Conservation (phyloP, 305 asterid species). For the Solanum aculeatissimum region DNA sequence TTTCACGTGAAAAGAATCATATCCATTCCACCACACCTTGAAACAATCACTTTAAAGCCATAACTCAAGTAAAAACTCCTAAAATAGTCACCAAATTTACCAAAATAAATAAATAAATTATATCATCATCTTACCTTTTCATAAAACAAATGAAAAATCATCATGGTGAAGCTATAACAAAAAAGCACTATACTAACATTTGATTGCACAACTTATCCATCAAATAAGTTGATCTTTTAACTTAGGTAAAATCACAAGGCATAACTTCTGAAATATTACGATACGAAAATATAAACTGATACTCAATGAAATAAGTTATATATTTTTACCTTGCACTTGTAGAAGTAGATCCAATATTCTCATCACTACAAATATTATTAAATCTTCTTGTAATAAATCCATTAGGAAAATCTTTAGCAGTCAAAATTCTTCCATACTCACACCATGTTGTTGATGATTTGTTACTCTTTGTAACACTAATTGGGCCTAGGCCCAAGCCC, state of each 20-base stretch:
- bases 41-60: not conserved
- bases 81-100: not conserved
- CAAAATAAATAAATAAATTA: not conserved
- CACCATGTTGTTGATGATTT: constrained; percentile 9
- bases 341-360: constrained; percentile 26
- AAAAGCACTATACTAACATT: too few relatives aligned
- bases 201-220: not conserved
- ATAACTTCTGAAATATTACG: not conserved
- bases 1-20: not conserved
- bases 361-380: constrained; percentile 7
- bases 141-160: not conserved
- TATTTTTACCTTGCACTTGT: constrained; percentile 33
- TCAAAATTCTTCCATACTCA: constrained; percentile 25
- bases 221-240: not conserved
- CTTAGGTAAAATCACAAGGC: not conserved
- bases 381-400: constrained; percentile 6
- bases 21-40: not conserved
- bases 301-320: not conserved
- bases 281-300: not conserved
- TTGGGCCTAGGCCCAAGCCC: constrained; percentile 14
- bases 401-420: constrained; percentile 29
- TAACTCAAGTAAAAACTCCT: not conserved
- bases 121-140: not conserved
- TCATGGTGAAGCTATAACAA: not conserved
- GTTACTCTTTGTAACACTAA: constrained; percentile 1